Conservation (phyloP, 2,329 filamentous ascomycete species). For the Claviceps quebecensis region DNA sequence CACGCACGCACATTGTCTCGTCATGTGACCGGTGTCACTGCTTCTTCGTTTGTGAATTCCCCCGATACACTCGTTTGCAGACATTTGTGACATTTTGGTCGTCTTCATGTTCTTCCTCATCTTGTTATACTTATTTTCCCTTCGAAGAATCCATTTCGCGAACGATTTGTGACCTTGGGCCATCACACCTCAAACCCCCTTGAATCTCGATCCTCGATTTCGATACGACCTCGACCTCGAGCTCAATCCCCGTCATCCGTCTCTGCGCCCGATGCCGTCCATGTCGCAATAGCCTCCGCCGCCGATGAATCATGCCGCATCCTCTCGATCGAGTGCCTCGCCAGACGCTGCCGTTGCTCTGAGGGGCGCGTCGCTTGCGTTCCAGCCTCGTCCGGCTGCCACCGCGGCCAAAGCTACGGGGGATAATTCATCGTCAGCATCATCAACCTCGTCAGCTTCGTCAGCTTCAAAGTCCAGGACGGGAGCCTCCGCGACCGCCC, state of each 20-base stretch:
- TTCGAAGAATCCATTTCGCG: too few relatives aligned
- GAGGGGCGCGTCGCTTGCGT: constrained; percentile 41
- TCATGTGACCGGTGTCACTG: too few relatives aligned
- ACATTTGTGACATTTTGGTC: too few relatives aligned
- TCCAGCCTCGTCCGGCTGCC: constrained; percentile 20
- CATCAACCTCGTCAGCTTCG: constrained; percentile 8
- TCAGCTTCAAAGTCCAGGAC: neutral
- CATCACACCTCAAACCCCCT: too few relatives aligned
- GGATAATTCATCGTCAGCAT: neutral
- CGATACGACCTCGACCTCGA: neutral
- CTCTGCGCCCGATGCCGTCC: neutral
- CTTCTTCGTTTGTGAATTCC: too few relatives aligned
- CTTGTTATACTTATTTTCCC: too few relatives aligned
- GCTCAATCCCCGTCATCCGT: neutral
- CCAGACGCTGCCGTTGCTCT: constrained; percentile 30
- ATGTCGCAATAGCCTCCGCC: constrained; percentile 9
- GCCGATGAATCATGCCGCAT: constrained; percentile 23
- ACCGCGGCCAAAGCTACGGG: neutral
- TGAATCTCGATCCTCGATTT: too few relatives aligned
- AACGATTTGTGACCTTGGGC: too few relatives aligned
- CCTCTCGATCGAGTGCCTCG: constrained; percentile 15
- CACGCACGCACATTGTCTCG: too few relatives aligned
- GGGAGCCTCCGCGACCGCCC: constrained; percentile 25
- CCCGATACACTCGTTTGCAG: too few relatives aligned
- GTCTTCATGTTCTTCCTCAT: too few relatives aligned